Base-by-base conservation (phyloP, 768 basidiomycete genomes). In the Daedalea quercina region DNA sequence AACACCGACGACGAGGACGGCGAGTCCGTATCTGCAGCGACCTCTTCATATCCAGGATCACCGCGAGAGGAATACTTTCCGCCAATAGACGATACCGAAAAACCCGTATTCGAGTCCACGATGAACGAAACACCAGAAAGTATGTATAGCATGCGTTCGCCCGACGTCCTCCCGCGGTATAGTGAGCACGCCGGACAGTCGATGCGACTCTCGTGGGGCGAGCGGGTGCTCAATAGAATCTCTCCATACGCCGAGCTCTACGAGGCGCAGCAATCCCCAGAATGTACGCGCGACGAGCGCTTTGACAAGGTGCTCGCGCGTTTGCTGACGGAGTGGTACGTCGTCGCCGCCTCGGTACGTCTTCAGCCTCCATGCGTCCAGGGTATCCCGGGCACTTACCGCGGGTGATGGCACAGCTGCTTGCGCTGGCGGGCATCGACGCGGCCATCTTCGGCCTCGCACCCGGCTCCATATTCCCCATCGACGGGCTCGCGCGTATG, bases 391-490 rank as follows among this genome's bases (percentile, higher is more conserved):
- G n/a, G n/a, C n/a, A n/a, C n/a, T n/a, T n/a, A 8, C 31, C 28
- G 20, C 24, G 25, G 17, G 20, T 48, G 40, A 15, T 51, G 7
- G 23, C 37, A 4, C n/a, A 84, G 81, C 73, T 87, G 1, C 74
- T 82, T 9, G 82, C 81, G 1, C 61, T 86, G 15, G 74, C 83
- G 28, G 81, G 78, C 13, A 64, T 77, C 22, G 69, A 73, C 61
- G 80, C 81, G 0, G 79, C 80, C 2, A 78, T 88, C 1, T 86
- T 88, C 41, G 77, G 84, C 1, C 81, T 87, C 54, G 52, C 62
- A 19, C 70, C 77, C 0, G 78, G 69, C 48, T 70, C 79, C 0
- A 56, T 81, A 1, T 83, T 87, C 65, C 56, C 55, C 0, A 70
- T 88, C 28, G 69, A 75, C 42, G 57, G 67, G 0, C 63, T 78